These are phyloP conservation scores for Akanthomyces muscarius DNA, from an alignment of 2,329 filamentous ascomycete species.

Conservation along the genomic window DNA sequence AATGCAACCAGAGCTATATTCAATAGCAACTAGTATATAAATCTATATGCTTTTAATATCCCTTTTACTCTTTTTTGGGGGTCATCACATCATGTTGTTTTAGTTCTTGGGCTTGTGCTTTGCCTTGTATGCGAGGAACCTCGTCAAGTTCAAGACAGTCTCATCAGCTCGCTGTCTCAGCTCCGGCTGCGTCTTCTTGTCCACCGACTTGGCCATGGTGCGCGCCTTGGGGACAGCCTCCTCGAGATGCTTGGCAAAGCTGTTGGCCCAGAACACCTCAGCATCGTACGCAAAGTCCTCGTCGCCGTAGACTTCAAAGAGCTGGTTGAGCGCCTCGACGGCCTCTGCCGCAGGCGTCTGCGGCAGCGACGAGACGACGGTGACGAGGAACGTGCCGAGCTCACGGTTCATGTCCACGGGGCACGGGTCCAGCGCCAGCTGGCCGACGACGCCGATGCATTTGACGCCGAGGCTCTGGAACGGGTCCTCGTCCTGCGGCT, in stretches of 20 bases:
- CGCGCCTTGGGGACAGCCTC: constrained; percentile 50
- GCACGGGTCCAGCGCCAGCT: constrained; percentile 54
- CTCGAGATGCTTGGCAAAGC: constrained; percentile 57
- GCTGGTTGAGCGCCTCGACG: constrained; percentile 61
- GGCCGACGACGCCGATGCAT: constrained; percentile 62
- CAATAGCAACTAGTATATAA: background rate
- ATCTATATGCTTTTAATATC: constrained; percentile 10
- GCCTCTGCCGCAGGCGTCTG: constrained; percentile 53
- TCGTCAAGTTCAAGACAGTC: constrained; percentile 53
- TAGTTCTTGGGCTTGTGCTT: constrained; percentile 43
- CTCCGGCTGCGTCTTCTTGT: constrained; percentile 55
- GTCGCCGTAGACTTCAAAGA: constrained; percentile 65
- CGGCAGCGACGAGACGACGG: constrained; percentile 48
- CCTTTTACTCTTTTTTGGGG: constrained; percentile 8
- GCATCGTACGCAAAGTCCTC: constrained; percentile 54
- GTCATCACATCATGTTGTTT: background rate
- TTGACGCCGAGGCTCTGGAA: constrained; percentile 62
- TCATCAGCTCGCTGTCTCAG: constrained; percentile 58
- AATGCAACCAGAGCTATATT: background rate
- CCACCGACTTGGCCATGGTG: constrained; percentile 55
- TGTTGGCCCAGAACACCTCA: constrained; percentile 61
- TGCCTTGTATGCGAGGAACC: constrained; percentile 63
- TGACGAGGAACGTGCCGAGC: constrained; percentile 60
- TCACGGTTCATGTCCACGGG: constrained; percentile 55
- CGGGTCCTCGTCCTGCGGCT: constrained; percentile 42